Evolutionary conservation across 108 stramenopile species (phyloP), one percentile per base, ranked within the genome.

Genomic region (Cyclotella atomus): DNA sequence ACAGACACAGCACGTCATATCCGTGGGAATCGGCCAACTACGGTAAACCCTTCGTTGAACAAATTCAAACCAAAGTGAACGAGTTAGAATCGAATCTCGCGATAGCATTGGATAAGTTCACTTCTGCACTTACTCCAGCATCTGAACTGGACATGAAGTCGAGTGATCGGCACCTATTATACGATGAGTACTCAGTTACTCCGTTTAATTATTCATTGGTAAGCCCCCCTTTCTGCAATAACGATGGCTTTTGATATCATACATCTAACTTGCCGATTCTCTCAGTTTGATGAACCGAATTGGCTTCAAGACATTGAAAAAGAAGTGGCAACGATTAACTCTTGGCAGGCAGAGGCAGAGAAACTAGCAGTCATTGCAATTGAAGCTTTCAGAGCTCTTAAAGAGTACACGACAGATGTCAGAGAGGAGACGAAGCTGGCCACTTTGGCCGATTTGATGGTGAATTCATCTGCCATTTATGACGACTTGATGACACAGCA

Each of bases 291-390:
- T 45, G 52, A 65, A 34, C 44, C 47, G 14, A 17, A 0, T 61
- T 81, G 68, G 79, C 50, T 81, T 19, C 61, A 59, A 34, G 62
- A 62, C 17, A 73, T 81, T 6, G 54, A 56, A 1, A 9, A 65
- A 28, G 62, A 74, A 65, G 79, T 62, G 17, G 25, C 38, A 9
- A 36, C 55, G 36, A 52, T 81, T 21, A 54, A 69, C n/a, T 44
- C 79, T 19, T 81, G 79, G 79, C 56, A 81, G 57, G 55, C 16
- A 5, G 72, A 81, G 61, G 72, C 67, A 25, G 62, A 70, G 38
- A 73, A 81, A 23, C 72, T 81, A 9, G 54, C 79, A 0, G 33
- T 30, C 25, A 73, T 81, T 30, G 79, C 72, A 20, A 35, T 73
- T 10, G 54, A 56, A 8, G 72, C 67, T 2, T 81, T 81, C 27